Evolutionary conservation across 495 filamentous ascomycete genomes (phyloP).

Genomic region (Xylaria nigripes): DNA sequence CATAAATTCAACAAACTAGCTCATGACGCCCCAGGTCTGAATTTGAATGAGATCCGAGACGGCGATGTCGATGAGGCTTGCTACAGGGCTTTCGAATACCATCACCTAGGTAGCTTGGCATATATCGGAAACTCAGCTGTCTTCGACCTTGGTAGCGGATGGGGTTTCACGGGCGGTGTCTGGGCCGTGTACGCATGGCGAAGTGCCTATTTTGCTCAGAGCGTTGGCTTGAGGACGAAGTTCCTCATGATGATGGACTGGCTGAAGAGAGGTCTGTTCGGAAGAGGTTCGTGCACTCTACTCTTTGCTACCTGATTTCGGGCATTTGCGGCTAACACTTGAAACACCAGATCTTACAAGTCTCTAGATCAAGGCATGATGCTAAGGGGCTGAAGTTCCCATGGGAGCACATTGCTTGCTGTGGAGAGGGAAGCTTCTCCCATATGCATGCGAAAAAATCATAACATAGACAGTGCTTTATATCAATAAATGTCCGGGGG

Average conservation of each 20-base stretch:
- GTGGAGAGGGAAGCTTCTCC: neutral
- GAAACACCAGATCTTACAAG: slow-evolving; percentile 55
- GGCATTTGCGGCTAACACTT: slow-evolving; percentile 22
- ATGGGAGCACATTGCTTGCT: neutral
- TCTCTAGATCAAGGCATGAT: slow-evolving; percentile 34
- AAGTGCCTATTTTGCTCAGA: slow-evolving; percentile 96
- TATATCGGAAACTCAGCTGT: slow-evolving; percentile 96
- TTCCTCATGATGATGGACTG: slow-evolving; percentile 96
- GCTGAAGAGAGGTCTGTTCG: slow-evolving; percentile 90
- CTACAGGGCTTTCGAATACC: slow-evolving; percentile 94
- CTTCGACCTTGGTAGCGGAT: slow-evolving; percentile 70
- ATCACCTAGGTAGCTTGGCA: slow-evolving; percentile 82
- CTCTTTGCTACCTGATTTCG: neutral
- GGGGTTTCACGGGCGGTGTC: slow-evolving; percentile 74
- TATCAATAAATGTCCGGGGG: neutral
- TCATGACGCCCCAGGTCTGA: slow-evolving; percentile 64
- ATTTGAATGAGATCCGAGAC: slow-evolving; percentile 69
- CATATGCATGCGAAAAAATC: neutral
- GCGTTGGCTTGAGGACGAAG: slow-evolving; percentile 85
- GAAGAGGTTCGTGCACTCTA: slow-evolving; percentile 65
- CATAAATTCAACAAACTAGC: slow-evolving; percentile 92
- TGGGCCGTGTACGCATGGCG: slow-evolving; percentile 95
- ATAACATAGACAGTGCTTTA: neutral
- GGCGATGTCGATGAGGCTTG: slow-evolving; percentile 89
- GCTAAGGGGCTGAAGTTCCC: neutral